phyloP scores from a whole-genome alignment of 2,329 filamentous ascomycete species.

The Trichoderma afroharzianum region DNA sequence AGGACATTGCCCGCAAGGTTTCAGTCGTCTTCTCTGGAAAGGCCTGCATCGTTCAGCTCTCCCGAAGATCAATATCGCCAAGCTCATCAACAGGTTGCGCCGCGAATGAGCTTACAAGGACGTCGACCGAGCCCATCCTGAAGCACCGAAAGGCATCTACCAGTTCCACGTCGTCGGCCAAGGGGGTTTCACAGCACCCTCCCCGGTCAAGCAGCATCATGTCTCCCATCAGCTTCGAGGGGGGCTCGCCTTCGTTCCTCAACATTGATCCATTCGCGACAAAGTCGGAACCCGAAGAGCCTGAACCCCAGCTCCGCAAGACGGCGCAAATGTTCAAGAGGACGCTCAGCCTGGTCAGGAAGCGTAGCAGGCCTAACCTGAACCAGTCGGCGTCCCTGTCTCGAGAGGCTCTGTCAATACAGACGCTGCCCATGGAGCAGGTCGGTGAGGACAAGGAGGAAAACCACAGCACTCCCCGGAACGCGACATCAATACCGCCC shows the following conservation, averaged over 20 bases:
- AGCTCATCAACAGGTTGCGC: constrained; percentile 34
- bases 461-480: constrained; percentile 26
- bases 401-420: constrained; percentile 31
- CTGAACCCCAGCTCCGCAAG: constrained; percentile 36
- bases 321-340: constrained; percentile 49
- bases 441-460: constrained; percentile 33
- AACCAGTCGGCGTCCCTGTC: constrained; percentile 35
- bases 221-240: constrained; percentile 31
- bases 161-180: constrained; percentile 34
- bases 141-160: constrained; percentile 30
- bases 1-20: constrained; percentile 56
- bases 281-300: constrained; percentile 32
- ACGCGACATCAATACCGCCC: constrained; percentile 24
- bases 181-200: constrained; percentile 34
- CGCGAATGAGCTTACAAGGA: constrained; percentile 28
- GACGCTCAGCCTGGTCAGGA: constrained; percentile 52
- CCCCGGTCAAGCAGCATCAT: constrained; percentile 44
- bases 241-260: constrained; percentile 46
- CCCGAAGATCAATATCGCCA: constrained; percentile 43
- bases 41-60: constrained; percentile 54
- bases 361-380: constrained; percentile 51
- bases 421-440: constrained; percentile 31
- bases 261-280: constrained; percentile 52
- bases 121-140: constrained; percentile 30
- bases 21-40: constrained; percentile 59